These are phyloP conservation scores for Debaryomyces maramus DNA, from an alignment of 805 yeast genomes.

Conservation along the genomic window DNA sequence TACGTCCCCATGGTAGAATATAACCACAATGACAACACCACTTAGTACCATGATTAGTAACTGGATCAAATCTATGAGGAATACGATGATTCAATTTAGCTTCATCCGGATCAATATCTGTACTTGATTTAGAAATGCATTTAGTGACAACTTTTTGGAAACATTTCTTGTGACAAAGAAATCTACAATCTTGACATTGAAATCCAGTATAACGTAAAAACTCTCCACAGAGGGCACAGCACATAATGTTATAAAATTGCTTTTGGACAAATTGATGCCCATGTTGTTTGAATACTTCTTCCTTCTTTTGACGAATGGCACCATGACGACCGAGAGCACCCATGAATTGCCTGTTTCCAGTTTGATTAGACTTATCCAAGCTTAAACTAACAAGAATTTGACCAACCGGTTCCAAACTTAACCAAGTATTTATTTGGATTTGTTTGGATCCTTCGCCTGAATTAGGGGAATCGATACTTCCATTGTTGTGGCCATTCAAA, in stretches of 20 bases:
- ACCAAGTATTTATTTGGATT: constrained; percentile 74
- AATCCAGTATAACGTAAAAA: constrained; percentile 84
- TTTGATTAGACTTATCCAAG: constrained; percentile 61
- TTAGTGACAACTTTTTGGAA: constrained; percentile 78
- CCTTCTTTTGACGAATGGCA: constrained; percentile 92
- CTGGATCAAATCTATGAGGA: constrained; percentile 95
- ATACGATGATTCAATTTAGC: constrained; percentile 90
- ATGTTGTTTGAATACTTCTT: constrained; percentile 87
- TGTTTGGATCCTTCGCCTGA: constrained; percentile 16
- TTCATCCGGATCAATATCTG: constrained; percentile 69
- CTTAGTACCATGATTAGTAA: constrained; percentile 89
- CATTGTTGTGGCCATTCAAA: background rate
- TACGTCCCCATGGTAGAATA: constrained; percentile 91
- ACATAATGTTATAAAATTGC: constrained; percentile 93
- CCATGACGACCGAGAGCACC: constrained; percentile 80
- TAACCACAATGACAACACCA: constrained; percentile 99
- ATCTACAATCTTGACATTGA: constrained; percentile 83
- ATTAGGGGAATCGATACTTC: constrained; percentile 3
- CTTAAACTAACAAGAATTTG: constrained; percentile 77
- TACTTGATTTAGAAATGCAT: constrained; percentile 75
- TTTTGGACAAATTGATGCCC: constrained; percentile 97
- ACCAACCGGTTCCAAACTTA: constrained; percentile 91
- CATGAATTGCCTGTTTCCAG: constrained; percentile 38
- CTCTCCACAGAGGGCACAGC: constrained; percentile 97
- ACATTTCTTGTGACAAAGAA: constrained; percentile 79